Conservation (phyloP, 768 basidiomycete species). For the Punctularia strigosozonata region DNA sequence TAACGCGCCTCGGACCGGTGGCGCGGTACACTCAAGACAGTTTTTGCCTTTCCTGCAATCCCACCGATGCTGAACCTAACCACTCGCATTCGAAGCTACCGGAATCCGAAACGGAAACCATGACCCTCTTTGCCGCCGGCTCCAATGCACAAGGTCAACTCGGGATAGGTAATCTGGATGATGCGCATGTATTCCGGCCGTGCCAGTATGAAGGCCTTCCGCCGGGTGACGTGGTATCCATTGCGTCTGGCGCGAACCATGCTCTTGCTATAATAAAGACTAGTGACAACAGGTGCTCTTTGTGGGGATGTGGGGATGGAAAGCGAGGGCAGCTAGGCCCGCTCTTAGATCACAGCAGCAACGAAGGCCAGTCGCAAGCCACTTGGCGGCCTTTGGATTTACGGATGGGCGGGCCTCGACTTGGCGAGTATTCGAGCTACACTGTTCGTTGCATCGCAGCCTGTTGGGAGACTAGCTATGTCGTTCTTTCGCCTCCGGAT, state of each 20-base stretch:
- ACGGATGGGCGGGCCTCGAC: constrained; percentile 20
- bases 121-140: constrained; percentile 27
- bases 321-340: constrained; percentile 61
- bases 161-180: constrained; percentile 24
- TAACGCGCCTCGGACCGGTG: too few species aligned
- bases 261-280: constrained; percentile 48
- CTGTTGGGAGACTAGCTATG: constrained; percentile 78
- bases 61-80: too few species aligned
- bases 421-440: constrained; percentile 35
- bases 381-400: constrained; percentile 40
- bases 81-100: too few species aligned
- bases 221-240: constrained; percentile 24
- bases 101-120: too few species aligned
- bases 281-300: neutral
- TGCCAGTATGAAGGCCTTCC: constrained; percentile 25
- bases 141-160: constrained; percentile 41
- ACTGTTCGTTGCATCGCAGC: constrained; percentile 40
- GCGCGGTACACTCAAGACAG: too few species aligned
- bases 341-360: constrained; percentile 15
- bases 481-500: constrained; percentile 38
- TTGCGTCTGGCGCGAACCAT: constrained; percentile 73
- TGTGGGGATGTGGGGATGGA: constrained; percentile 75
- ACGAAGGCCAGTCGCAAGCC: constrained; percentile 10
- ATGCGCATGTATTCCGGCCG: constrained; percentile 26
- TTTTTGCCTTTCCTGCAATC: too few species aligned